A percentile compares a stretch with the other conserved stretches of the same genome.
Conservation (phyloP, 352 stramenopile genomes). For the Phytophthora litchii region DNA sequence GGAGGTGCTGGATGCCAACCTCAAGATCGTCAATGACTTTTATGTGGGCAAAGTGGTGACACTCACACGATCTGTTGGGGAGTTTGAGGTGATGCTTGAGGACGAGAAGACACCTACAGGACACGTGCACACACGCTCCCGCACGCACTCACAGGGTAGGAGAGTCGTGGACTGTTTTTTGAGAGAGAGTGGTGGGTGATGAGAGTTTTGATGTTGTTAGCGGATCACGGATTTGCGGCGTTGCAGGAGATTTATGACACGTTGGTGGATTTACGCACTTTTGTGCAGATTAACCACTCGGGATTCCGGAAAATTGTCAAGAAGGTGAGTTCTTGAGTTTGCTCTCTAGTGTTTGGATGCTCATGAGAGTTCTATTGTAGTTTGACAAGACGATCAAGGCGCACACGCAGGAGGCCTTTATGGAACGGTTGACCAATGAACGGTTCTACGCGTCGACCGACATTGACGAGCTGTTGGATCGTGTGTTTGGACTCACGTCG, state of each 20-base stretch:
- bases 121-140: slow-evolving; percentile 73
- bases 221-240: slow-evolving; percentile 77
- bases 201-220: slow-evolving; percentile 20
- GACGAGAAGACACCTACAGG: slow-evolving; percentile 77
- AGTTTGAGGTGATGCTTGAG: slow-evolving; percentile 73
- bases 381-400: slow-evolving; percentile 92
- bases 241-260: slow-evolving; percentile 92
- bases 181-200: slow-evolving; percentile 7
- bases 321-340: slow-evolving; percentile 54
- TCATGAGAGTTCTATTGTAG: slow-evolving; percentile 33
- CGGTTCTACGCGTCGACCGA: slow-evolving; percentile 84
- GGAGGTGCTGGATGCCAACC: slow-evolving; percentile 77
- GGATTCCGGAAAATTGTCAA: slow-evolving; percentile 95
- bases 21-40: slow-evolving; percentile 89
- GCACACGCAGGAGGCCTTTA: slow-evolving; percentile 72
- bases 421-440: slow-evolving; percentile 79
- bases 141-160: slow-evolving; percentile 64
- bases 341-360: background rate
- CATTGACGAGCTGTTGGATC: slow-evolving; percentile 78
- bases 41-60: slow-evolving; percentile 73
- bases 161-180: background rate
- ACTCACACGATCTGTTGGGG: slow-evolving; percentile 67
- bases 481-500: slow-evolving; percentile 80
- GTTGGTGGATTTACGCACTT: slow-evolving; percentile 88
- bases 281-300: slow-evolving; percentile 92